A percentile compares a stretch with the other conserved stretches of the same genome.
Evolutionary conservation across 768 basidiomycete genomes (phyloP).

Genomic region (Termitomyces eurrhizus): DNA sequence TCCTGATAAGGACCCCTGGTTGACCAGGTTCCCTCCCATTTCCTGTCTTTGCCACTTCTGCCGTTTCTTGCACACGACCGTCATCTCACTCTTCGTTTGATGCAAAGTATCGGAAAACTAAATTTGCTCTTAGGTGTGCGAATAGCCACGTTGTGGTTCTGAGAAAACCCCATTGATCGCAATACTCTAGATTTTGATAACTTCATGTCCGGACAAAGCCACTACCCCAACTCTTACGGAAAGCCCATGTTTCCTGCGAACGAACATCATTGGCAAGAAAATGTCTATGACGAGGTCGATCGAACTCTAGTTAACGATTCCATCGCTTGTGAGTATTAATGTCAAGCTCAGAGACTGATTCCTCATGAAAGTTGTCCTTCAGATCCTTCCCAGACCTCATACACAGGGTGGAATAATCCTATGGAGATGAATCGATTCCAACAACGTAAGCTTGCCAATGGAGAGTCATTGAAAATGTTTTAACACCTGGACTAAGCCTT

Average conservation of each 20-base stretch:
- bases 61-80: neutral
- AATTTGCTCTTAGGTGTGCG: conserved; percentile 7
- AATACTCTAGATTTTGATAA: conserved; percentile 8
- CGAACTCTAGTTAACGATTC: neutral
- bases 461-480: neutral
- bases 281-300: neutral
- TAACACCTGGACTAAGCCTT: conserved; percentile 1
- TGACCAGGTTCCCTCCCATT: conserved; percentile 6
- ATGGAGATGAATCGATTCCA: conserved; percentile 1
- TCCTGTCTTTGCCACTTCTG: conserved; percentile 1
- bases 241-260: conserved; percentile 3
- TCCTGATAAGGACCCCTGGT: conserved; percentile 28
- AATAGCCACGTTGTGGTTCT: neutral
- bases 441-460: conserved; percentile 5
- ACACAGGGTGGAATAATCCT: conserved; percentile 3
- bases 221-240: conserved; percentile 6
- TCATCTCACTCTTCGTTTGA: conserved; percentile 4
- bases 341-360: neutral
- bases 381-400: neutral
- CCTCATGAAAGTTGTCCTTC: neutral
- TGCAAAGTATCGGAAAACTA: conserved; percentile 9
- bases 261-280: neutral
- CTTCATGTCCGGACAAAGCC: conserved; percentile 11
- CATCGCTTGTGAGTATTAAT: neutral
- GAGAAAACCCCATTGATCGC: neutral